Base-by-base conservation (phyloP, 2,329 filamentous ascomycete species). In the Penicillium italicum region DNA sequence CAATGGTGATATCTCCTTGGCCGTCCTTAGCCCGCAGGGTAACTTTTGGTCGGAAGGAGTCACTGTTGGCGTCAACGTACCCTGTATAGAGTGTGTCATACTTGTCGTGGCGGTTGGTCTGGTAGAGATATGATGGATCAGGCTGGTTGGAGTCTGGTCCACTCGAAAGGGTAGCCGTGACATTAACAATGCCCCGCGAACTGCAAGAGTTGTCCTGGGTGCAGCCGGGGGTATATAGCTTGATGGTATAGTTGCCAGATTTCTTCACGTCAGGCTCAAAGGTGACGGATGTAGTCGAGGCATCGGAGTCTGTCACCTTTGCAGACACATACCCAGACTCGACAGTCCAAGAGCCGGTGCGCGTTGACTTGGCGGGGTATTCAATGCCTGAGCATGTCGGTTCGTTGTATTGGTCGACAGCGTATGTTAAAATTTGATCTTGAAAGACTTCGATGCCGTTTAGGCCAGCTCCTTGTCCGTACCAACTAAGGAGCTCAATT, bases 71-170 rank as follows among this genome's bases (percentile, higher is more conserved):
- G 69, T 97, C 91, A 51, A 99, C 85, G 62, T 85, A 85, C 44
- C 92, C 94, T 62, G 87, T 88, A 74, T 91, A 96, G 56, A 99
- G 86, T 63, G 90, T 86, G 69, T 99, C 94, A 69, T 96, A 97
- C 74, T 99, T 99, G 78, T 97, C 93, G 72, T 87, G 95, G 70
- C 95, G 83, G 75, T 99, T 99, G 18, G 92, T 96, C 74, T 99
- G 94, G 70, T 83, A 95, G 8, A 97, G 77, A 0, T 83, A 81
- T 0, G 80, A 84, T 28, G 83, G 80, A 55, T 86, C 79, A 5
- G 82, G 78, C 60, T 65, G 76, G 63, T 64, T 73, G 68, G 53
- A 75, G 66, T 69, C 79, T 66, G 63, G 74, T 30, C 68, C 68
- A 37, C 71, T 72, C 3, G 85, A 82, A 78, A 94, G 85, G 24